Percentiles rank a stretch among this genome's conserved stretches.
Conservation (phyloP, 169 alveolate genomes). For the Amoebophrya sp. region DNA sequence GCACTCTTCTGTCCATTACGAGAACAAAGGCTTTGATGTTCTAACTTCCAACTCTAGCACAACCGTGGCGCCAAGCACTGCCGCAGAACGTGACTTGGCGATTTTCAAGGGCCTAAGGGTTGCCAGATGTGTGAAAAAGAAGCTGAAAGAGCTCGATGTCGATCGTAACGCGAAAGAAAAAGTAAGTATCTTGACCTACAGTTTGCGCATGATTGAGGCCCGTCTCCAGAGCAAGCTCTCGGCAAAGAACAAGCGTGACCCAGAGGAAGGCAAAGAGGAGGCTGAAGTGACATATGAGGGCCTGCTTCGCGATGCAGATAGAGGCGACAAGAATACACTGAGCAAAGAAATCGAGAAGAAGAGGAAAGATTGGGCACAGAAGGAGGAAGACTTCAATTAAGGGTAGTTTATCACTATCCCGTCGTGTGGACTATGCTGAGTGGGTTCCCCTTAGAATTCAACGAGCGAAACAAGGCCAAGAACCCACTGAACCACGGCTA, state of each 20-base stretch:
- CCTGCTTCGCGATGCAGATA: background rate
- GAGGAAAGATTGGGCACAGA: background rate
- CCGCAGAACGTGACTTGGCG: background rate
- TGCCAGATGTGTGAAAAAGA: background rate
- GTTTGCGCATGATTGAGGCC: background rate
- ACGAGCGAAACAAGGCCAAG: too few relatives aligned
- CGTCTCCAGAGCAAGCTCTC: background rate
- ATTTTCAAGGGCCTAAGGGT: background rate
- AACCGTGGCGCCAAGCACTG: too few relatives aligned
- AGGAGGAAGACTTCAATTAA: background rate
- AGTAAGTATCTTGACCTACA: background rate
- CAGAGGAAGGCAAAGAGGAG: background rate
- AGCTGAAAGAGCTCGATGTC: background rate
- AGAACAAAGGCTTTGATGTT: too few relatives aligned
- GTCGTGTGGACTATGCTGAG: too few relatives aligned
- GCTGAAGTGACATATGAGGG: background rate
- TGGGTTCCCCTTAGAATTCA: too few relatives aligned
- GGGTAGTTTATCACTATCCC: too few relatives aligned
- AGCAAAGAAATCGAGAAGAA: background rate
- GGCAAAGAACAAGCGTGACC: background rate
- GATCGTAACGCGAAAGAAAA: background rate
- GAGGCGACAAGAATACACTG: background rate
- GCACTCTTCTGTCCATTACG: too few relatives aligned
- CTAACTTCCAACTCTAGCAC: too few relatives aligned
- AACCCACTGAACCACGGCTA: too few relatives aligned